phyloP scores from a whole-genome alignment of 139 green algal species.

The Chlamydomonas incerta region DNA sequence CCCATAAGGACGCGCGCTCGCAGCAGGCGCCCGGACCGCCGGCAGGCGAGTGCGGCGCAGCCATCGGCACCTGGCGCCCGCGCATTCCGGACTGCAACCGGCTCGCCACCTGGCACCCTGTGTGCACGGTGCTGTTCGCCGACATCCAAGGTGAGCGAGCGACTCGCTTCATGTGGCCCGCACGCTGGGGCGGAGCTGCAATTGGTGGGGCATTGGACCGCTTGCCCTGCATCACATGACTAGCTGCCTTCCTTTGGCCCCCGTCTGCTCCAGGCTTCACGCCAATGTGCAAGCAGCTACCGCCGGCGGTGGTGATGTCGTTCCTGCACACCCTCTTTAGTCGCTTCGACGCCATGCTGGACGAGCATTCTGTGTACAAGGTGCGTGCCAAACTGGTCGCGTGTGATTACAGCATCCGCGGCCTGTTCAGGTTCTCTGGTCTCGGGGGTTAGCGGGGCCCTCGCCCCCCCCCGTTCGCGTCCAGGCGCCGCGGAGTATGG shows the following conservation, averaged over 20 bases:
- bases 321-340: constrained; percentile 56
- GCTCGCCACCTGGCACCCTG: constrained; percentile 12
- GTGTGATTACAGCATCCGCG: too few species aligned
- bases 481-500: too few species aligned
- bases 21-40: too few species aligned
- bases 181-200: not conserved
- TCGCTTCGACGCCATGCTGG: constrained; percentile 14
- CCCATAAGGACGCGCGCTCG: too few species aligned
- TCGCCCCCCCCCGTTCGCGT: too few species aligned
- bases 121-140: constrained; percentile 15
- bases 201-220: too few species aligned
- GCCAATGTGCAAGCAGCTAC: constrained; percentile 39
- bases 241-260: too few species aligned
- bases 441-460: too few species aligned
- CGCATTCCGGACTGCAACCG: constrained; percentile 19
- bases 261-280: constrained; percentile 39
- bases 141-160: constrained; percentile 11
- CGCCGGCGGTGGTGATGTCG: constrained; percentile 48
- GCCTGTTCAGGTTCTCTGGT: too few species aligned
- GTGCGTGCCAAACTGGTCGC: not conserved
- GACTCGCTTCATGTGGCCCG: not conserved
- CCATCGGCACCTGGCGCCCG: not conserved
- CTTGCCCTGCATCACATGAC: too few species aligned
- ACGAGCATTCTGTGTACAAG: constrained; percentile 23
- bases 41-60: too few species aligned